Evolutionary conservation across 441 rosid species (phyloP), one percentile per base, ranked within the genome.

Genomic region (Syzygium malaccense): DNA sequence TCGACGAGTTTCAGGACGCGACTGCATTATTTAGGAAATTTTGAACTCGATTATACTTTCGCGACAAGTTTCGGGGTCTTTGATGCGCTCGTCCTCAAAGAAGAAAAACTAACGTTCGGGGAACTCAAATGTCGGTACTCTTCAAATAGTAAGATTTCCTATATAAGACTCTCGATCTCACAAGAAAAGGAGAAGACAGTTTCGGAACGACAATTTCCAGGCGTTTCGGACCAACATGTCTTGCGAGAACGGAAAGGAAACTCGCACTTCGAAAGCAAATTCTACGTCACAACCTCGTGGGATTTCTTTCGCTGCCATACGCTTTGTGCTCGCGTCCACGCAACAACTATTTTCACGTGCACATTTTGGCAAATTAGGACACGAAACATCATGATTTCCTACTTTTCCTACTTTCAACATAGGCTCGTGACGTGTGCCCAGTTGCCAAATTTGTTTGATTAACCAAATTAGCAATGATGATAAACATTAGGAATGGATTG

Each of bases 1-100:
- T 23, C 0, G 0, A 4, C 15, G 3, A 41, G 1, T 37, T 37
- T 20, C 23, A 1, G 14, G 62, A 7, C 9, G 48, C 48, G 48
- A 45, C 48, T 45, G 48, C 41, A 37, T 37, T 37, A 0, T 37
- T 37, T 45, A 7, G 1, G 9, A 7, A 45, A 45, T 6, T 45
- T 45, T 45, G 48, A 45, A 57, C 14, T 56, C 26, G 6, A 25
- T 23, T 57, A 8, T 1, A 55, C 25, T 20, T 56, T 23, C 8
- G 1, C 4, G 4, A 1, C 23, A 18, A 55, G 12, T 55, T 55
- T 3, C 11, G 14, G 3, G 26, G 4, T 20, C 8, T 55, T 55
- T 20, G 20, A 8, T 19, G 10, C 20, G 19, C 25, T 55, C 8
- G 20, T 55, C 26, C 26, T 45, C 57, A 19, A 19, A 55, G 8